Base-by-base conservation (phyloP, 2,329 filamentous ascomycete species). In the Penicillium janthinellum region DNA sequence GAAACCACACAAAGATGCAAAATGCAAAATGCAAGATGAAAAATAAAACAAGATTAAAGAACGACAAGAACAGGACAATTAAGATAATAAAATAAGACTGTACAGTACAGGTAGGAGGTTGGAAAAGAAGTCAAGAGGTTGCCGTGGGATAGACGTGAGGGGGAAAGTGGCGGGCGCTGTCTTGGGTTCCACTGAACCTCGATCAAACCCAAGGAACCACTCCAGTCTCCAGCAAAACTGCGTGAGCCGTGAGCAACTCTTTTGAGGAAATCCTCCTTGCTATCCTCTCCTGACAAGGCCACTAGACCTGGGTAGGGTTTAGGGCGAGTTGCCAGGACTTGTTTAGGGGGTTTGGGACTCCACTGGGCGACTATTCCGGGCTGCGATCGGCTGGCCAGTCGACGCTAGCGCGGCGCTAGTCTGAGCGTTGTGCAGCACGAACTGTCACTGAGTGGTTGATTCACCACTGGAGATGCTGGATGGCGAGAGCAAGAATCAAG, bases 231-330 rank as follows among this genome's bases (percentile, higher is more conserved):
- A 20, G 20, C 20, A 20, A n/a, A 47, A 47, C 44, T 31, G 44
- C 44, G 28, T 31, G 44, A 45, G 20, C 42, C 44, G 28, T n/a
- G 44, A 45, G 20, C 42, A 28, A 8, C 42, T 48, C 34, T 15
- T 25, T 44, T 48, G 55, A 37, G 57, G 41, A 55, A 59, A 62
- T 57, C 42, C 22, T 45, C 42, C 42, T 20, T 22, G 22, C 42
- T 22, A 8, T 7, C n/a, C 53, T 57, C 59, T 57, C 59, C 61
- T 64, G 62, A 62, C 57, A 64, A 62, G 57, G 11, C 54, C 34
- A 17, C 57, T 56, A 52, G n/a, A 3, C 31, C 52, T 12, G 1
- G 11, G 34, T 12, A 3, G 14, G 54, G 38, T 4, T 45, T 57
- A 50, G 55, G 39, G 28, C 20, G 35, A 39, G 35, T 22, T 39